Base-by-base conservation (phyloP, 2,329 filamentous ascomycete genomes). In the Colletotrichum lentis region DNA sequence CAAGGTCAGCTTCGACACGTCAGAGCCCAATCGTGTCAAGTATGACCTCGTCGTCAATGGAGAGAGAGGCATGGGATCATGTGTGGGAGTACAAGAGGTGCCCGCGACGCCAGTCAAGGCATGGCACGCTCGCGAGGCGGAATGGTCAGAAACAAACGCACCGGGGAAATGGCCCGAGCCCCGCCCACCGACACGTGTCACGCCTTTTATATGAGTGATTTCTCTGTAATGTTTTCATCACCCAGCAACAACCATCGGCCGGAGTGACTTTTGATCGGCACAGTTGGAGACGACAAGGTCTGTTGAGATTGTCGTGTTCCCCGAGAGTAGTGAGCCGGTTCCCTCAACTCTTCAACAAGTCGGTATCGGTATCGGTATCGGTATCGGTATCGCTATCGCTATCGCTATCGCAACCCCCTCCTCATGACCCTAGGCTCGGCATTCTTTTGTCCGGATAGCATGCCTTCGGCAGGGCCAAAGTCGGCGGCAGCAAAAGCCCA, bases 11-110 rank as follows among this genome's bases (percentile, higher is more conserved):
- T 56, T 68, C 31, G 66, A 66, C 20, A 68, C 66, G 14, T 22
- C 62, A 12, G 31, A 46, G 24, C 31, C 49, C 7, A n/a, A 24
- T 39, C 66, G 43, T 2, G 49, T 68, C 6, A 62, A 65, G 18
- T 68, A 52, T 43, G 66, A 66, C 16, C 55, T 68, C 20, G 22
- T 68, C 5, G 62, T 68, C 7, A 55, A 68, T 11, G 66, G 66
- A 5, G 18, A 18, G 5, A n/a, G 44, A 37, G 20, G 58, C 46
- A 8, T 69, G 66, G 66, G 56, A 66, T 16, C 61, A 61, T 18
- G 41, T 55, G 11, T 66, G 55, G 62, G 53, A 64, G 20, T 66
- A 61, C 24, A 24, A 18, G 20, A 50, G 54, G 27, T 47, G 39
- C 41, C 5, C 41, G 12, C 16, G n/a, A n/a, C n/a, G n/a, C n/a